A percentile compares a stretch with the other conserved stretches of the same genome.
Evolutionary conservation across 345 rosid genomes (phyloP).

Genomic region (Euphorbia pulcherrima): DNA sequence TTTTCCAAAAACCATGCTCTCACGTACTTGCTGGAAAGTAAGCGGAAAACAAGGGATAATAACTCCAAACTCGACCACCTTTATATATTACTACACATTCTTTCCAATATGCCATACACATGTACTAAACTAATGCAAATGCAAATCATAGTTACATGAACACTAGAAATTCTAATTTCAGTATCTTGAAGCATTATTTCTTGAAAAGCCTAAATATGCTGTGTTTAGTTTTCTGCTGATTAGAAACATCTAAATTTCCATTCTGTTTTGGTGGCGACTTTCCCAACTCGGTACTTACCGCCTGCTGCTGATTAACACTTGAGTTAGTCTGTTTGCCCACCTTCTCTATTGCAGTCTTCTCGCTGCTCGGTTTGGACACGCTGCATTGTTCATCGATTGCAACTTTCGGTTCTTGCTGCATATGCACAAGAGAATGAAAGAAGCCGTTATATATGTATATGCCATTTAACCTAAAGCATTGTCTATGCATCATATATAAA

Average conservation of each 20-base stretch:
- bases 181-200: background rate
- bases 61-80: too few species aligned
- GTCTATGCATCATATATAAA: background rate
- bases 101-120: too few species aligned
- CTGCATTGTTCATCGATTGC: background rate
- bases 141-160: too few species aligned
- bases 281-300: background rate
- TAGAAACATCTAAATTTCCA: background rate
- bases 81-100: too few species aligned
- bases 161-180: too few species aligned
- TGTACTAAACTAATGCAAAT: too few species aligned
- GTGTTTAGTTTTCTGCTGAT: background rate
- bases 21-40: too few species aligned
- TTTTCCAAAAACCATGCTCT: too few species aligned
- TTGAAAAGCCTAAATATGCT: conserved; percentile 10
- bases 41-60: too few species aligned
- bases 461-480: background rate
- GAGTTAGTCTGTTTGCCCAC: background rate
- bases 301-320: background rate
- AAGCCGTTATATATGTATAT: background rate
- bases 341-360: background rate
- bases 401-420: conserved; percentile 1
- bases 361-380: background rate
- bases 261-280: background rate
- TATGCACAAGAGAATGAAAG: background rate